Base-by-base conservation (phyloP, 2,329 filamentous ascomycete species). In the Dothideomycetes sp. region DNA sequence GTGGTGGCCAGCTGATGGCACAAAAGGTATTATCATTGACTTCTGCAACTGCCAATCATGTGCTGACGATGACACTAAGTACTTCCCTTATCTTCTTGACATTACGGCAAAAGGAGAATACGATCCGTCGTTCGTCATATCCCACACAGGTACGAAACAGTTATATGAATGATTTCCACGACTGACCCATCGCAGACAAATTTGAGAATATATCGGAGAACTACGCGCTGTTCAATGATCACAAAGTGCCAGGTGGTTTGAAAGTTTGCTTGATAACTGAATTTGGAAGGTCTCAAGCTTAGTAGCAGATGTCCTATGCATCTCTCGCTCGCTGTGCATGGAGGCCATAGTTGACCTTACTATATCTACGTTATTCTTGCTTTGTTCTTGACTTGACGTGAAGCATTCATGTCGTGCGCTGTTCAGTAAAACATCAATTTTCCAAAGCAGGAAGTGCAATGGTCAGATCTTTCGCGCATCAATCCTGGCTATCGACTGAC, bases 221-320 rank as follows among this genome's bases (percentile, higher is more conserved):
- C 19, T 57, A 57, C 17, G 41, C 42, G 19, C 42, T 38, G 14
- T 51, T 50, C 36, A 41, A 45, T 15, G 38, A 47, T 12, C 55
- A 58, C 35, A 42, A 54, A 34, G 43, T 56, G 10, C 53, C 56
- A 2, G 56, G 55, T 2, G 51, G 51, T 9, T 29, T 59, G 16
- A 57, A 58, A 35, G 52, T 55, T 16, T 50, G 47, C 39, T 36
- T 57, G 18, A 45, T 49, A 22, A 58, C 54, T 4, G n/a, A n/a
- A n/a, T n/a, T n/a, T n/a, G n/a, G n/a, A n/a, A n/a, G n/a, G n/a
- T n/a, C n/a, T n/a, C n/a, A n/a, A n/a, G n/a, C n/a, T n/a, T n/a
- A n/a, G n/a, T n/a, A n/a, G n/a, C n/a, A n/a, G n/a, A n/a, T n/a
- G n/a, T n/a, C n/a, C n/a, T n/a, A n/a, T n/a, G n/a, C n/a, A n/a